Evolutionary conservation across 768 basidiomycete species (phyloP), one percentile per base, ranked within the genome.

Genomic region (Hericium erinaceus): DNA sequence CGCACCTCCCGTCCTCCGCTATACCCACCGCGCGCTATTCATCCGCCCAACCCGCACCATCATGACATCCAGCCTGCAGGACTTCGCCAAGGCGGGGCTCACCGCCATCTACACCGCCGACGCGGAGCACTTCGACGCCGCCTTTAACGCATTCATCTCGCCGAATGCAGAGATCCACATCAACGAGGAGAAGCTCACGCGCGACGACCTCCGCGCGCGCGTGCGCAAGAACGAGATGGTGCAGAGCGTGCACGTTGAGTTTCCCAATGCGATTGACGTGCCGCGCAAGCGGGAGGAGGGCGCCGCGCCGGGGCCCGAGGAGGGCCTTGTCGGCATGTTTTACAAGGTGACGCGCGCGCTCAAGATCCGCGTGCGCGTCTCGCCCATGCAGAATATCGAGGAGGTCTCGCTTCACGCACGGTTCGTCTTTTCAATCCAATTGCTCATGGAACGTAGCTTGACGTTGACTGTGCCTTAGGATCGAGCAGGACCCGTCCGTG

Each of bases 321-420:
- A 18, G 26, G 22, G 37, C 39, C 41, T 58, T 18, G 48, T 55
- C 18, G 48, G 54, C 48, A 49, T 54, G 11, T 50, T 49, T 9
- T 59, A 59, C 26, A 48, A 46, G 16, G n/a, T 59, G 15, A 59
- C 58, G 20, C 48, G 22, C 26, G 39, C 53, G 3, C n/a, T 52
- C 8, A 59, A 33, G 44, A 8, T 59, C 33, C 48, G 58, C 39
- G 18, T 59, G 26, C 58, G 54, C 24, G 58, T 28, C 9, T 41
- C 48, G 1, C 58, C 53, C 5, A 55, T 55, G 58, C 48, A 59
- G 48, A 39, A 20, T 3, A 12, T 51, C 24, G 55, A 48, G 12
- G 24, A 48, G 24, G 58, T 55, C 18, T 37, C 39, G 10, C 11
- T 59, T 18, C 15, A 55, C 12, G 58, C 54, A 10, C 48, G 24